Evolutionary conservation across 116 monocot species (phyloP), one percentile per base, ranked within the genome.

Genomic region (Phalaenopsis hybrid): DNA sequence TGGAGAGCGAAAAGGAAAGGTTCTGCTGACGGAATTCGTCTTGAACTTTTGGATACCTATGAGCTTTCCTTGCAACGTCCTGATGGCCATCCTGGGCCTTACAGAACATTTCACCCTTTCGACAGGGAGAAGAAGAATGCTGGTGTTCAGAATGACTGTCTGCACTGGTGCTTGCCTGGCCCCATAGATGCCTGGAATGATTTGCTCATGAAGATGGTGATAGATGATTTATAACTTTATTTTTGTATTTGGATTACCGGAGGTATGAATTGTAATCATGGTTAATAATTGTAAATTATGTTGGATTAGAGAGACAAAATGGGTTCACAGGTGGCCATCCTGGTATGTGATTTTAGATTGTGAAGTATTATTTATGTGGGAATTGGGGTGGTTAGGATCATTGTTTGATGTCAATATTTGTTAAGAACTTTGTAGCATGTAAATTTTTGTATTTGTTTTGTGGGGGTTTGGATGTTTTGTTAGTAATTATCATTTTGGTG

Each of bases 161-260:
- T 93, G 0, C 92, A 90, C 81, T 93, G 90, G 92, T 93, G 92
- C 63, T 74, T 86, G 81, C 84, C 88, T 37, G 88, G 88, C 63
- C 83, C 85, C 6, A 81, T 88, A 20, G 88, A 88, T 48, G 81
- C 80, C 45, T 88, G 88, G 88, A 88, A 85, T 76, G 88, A 88
- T 51, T 55, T 88, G 67, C 45, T 83, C 41, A 81, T 88, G 85
- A 79, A 81, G 78, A 78, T 88, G 49, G 16, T 85, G 25, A 48
- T 81, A 1, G 25, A 28, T 67, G 67, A 67, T 28, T 67, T 11
- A 25, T 67, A 25, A 67, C 67, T 67, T 67, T 10, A 25, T 25
- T 67, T 25, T 10, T 67, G 67, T 9, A 65, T 65, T 28, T 65
- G 25, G 23, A 65, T 65, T 65, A 65, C 16, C 17, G 4, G 55